Percentiles rank a stretch among this genome's conserved stretches.
Conservation (phyloP, 139 green algal genomes). For the Nannochloris sp. region DNA sequence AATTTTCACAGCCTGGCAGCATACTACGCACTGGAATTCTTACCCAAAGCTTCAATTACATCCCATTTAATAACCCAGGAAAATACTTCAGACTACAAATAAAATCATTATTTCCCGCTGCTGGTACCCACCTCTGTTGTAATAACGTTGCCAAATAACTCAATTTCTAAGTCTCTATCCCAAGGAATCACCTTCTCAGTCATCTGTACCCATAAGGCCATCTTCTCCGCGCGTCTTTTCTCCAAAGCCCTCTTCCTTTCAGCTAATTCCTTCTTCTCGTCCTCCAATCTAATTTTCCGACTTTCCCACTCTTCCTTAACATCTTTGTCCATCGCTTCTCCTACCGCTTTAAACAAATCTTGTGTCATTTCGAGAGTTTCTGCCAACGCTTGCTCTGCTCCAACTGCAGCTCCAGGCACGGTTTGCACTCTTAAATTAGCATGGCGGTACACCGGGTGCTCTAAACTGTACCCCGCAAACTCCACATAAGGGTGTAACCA, state of each 20-base stretch:
- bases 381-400: slow-evolving; percentile 23
- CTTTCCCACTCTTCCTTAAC: neutral
- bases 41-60: too few species aligned
- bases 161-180: neutral
- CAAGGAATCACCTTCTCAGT: neutral
- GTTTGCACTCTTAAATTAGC: slow-evolving; percentile 29
- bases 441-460: slow-evolving; percentile 35
- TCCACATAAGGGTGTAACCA: slow-evolving; percentile 22
- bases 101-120: neutral
- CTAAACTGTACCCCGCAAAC: slow-evolving; percentile 22
- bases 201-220: neutral
- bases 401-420: neutral
- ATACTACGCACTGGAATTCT: too few species aligned
- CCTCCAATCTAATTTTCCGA: neutral
- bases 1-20: too few species aligned
- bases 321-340: slow-evolving; percentile 9
- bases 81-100: too few species aligned
- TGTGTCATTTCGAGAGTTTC: slow-evolving; percentile 21
- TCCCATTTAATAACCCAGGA: too few species aligned
- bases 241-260: neutral
- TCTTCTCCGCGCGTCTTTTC: neutral
- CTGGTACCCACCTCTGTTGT: neutral
- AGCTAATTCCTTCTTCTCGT: neutral
- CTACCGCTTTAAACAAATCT: slow-evolving; percentile 14
- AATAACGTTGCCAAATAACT: neutral